Conservation (phyloP, 768 basidiomycete species). For the Amanita subjunquillea region DNA sequence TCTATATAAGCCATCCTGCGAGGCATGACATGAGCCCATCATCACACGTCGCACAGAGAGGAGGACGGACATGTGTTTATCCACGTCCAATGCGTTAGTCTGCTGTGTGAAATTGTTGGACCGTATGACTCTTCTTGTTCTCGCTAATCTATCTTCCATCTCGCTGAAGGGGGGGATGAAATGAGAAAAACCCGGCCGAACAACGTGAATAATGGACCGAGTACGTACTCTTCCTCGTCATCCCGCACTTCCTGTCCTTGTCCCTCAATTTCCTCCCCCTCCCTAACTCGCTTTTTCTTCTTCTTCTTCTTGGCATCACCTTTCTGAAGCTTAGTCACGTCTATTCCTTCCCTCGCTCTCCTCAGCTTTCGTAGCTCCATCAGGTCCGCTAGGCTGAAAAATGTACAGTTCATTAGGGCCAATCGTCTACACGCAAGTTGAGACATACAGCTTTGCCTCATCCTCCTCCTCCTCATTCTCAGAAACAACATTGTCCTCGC, state of each 20-base stretch:
- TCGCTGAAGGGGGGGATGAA: slow-evolving; percentile 26
- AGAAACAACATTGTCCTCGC: slow-evolving; percentile 22
- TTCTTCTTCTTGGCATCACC: slow-evolving; percentile 58
- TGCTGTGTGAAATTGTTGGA: slow-evolving; percentile 95
- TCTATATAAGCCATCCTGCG: slow-evolving; percentile 97
- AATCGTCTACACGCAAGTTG: neutral
- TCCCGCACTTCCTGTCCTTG: slow-evolving; percentile 29
- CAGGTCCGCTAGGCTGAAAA: slow-evolving; percentile 63
- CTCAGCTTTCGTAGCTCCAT: slow-evolving; percentile 75
- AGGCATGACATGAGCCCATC: neutral
- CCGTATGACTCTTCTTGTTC: slow-evolving; percentile 64
- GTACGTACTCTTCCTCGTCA: slow-evolving; percentile 55
- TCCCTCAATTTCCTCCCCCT: slow-evolving; percentile 23
- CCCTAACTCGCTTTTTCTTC: slow-evolving; percentile 46
- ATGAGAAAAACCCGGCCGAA: neutral
- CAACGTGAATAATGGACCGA: neutral
- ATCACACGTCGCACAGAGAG: neutral
- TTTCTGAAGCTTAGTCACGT: slow-evolving; percentile 71
- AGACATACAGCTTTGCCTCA: slow-evolving; percentile 38
- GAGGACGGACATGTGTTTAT: slow-evolving; percentile 86
- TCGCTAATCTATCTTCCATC: slow-evolving; percentile 56
- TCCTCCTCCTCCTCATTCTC: slow-evolving; percentile 29
- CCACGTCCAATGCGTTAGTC: slow-evolving; percentile 91
- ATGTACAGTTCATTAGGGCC: neutral
- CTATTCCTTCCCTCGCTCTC: slow-evolving; percentile 72